Percentiles rank a stretch among this genome's conserved stretches.
Conservation (phyloP, 192 early-diverging fungal genomes). For the Coemansia brasiliensis region DNA sequence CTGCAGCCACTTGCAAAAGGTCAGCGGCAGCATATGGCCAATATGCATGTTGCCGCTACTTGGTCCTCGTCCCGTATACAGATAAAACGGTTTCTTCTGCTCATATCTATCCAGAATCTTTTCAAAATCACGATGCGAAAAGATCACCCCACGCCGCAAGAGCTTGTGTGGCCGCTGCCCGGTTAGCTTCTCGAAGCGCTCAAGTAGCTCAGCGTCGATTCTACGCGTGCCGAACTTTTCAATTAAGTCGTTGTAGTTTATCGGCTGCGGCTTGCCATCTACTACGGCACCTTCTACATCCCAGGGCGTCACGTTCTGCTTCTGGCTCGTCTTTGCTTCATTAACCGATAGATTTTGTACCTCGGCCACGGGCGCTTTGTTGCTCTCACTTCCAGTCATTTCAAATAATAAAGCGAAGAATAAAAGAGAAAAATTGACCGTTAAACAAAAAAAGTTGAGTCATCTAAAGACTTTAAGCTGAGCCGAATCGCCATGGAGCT, state of each 20-base stretch:
- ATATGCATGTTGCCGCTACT: constrained; percentile 90
- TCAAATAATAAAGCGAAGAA: too few species aligned
- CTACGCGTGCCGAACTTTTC: constrained; percentile 81
- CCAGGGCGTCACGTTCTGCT: constrained; percentile 79
- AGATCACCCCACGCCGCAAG: constrained; percentile 88
- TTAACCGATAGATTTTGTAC: constrained; percentile 15
- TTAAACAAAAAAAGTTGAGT: not conserved
- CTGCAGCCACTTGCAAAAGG: constrained; percentile 98
- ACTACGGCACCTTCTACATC: constrained; percentile 89
- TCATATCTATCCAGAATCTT: constrained; percentile 88
- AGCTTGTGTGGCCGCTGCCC: constrained; percentile 80
- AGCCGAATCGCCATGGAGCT: too few species aligned
- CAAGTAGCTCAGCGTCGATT: constrained; percentile 74
- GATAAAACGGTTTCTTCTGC: constrained; percentile 93
- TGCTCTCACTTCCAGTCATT: constrained; percentile 9
- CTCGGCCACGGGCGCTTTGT: constrained; percentile 7
- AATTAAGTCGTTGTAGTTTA: constrained; percentile 92
- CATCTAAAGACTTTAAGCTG: too few species aligned
- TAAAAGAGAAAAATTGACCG: too few species aligned
- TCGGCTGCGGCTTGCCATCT: constrained; percentile 80
- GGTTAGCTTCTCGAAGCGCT: constrained; percentile 82
- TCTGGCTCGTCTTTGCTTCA: not conserved
- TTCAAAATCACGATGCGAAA: constrained; percentile 89
- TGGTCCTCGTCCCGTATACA: constrained; percentile 98
- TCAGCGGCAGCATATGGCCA: constrained; percentile 95